These are phyloP conservation scores for Rubus parviflorus DNA, from an alignment of 306 rosid genomes.

Conservation along the genomic window DNA sequence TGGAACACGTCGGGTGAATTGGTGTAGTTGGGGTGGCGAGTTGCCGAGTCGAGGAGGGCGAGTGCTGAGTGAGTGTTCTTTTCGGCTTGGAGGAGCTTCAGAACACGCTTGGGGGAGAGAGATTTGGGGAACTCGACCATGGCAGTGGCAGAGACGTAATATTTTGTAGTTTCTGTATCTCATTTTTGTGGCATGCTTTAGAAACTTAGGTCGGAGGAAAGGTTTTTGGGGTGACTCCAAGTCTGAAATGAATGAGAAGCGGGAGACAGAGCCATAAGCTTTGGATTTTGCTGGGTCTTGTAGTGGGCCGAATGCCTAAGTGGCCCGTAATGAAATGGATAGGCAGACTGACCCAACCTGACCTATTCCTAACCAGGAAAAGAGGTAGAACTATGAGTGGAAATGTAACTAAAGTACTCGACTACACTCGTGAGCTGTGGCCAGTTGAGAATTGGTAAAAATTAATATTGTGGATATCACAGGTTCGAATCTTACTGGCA, in stretches of 20 bases:
- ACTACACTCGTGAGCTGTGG: too few species aligned
- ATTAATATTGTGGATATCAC: too few species aligned
- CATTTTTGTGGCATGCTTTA: conserved; percentile 16
- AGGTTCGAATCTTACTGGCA: too few species aligned
- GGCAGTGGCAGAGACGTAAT: conserved; percentile 38
- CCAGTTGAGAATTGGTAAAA: too few species aligned
- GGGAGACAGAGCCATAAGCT: not conserved
- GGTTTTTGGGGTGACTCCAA: not conserved
- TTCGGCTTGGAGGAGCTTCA: conserved; percentile 70
- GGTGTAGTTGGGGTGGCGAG: conserved; percentile 43
- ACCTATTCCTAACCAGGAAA: not conserved
- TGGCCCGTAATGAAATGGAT: not conserved
- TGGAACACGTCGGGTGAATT: conserved; percentile 60
- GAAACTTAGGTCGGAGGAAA: too few species aligned
- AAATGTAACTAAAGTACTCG: too few species aligned
- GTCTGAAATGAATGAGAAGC: not conserved
- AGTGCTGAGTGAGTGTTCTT: conserved; percentile 58
- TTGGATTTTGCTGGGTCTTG: not conserved
- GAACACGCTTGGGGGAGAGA: conserved; percentile 55
- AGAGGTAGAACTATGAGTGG: too few species aligned
- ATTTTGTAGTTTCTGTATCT: not conserved
- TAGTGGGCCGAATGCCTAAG: not conserved
- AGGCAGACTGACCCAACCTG: not conserved
- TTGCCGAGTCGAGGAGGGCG: conserved; percentile 63
- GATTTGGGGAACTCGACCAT: conserved; percentile 66